Conservation (phyloP, 108 stramenopile species). For the Skeletonema grethae region DNA sequence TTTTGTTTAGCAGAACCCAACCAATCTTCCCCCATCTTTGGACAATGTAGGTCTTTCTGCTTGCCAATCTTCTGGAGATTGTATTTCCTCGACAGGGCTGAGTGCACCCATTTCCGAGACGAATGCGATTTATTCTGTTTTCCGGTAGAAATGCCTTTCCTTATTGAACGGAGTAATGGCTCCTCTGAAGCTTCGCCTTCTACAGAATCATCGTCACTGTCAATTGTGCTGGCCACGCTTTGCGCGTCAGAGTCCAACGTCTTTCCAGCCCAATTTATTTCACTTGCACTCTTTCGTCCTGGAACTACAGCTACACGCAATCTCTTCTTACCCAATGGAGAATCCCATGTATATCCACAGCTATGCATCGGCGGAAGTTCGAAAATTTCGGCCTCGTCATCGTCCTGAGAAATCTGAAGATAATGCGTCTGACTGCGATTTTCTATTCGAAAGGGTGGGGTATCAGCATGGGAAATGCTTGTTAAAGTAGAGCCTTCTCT, state of each 20-base stretch:
- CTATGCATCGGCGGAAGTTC: constrained; percentile 32
- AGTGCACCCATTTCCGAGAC: background rate
- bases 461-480: constrained; percentile 17
- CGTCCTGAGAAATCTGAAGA: constrained; percentile 32
- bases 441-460: constrained; percentile 28
- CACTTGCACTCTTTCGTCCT: constrained; percentile 3
- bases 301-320: background rate
- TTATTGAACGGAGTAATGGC: constrained; percentile 2
- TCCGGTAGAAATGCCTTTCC: background rate
- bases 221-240: background rate
- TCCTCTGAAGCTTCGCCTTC: background rate
- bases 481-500: constrained; percentile 19
- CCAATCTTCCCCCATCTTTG: background rate
- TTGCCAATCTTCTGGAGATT: constrained; percentile 31
- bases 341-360: constrained; percentile 20
- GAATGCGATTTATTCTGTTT: background rate
- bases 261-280: background rate
- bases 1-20: background rate
- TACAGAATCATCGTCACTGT: constrained; percentile 5
- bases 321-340: background rate
- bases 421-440: constrained; percentile 24
- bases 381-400: constrained; percentile 15
- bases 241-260: background rate
- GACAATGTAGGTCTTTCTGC: constrained; percentile 33
- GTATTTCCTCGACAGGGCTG: constrained; percentile 21